Evolutionary conservation across 1,139 yeast genomes (phyloP).

Genomic region (Taphrina betulina): DNA sequence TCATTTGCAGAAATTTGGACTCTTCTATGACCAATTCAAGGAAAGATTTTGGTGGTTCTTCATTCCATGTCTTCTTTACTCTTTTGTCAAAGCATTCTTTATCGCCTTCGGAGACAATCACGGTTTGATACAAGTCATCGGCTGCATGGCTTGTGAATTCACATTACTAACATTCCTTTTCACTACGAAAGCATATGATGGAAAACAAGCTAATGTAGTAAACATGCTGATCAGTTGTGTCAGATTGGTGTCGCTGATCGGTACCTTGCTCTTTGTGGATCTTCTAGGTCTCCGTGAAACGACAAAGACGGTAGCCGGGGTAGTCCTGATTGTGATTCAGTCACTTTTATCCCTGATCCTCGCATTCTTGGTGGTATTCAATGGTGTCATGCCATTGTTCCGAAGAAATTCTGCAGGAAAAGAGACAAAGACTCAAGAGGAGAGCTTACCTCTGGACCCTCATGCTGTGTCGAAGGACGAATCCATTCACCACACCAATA

Average conservation of each 20-base stretch:
- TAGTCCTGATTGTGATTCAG: constrained; percentile 43
- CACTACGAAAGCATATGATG: constrained; percentile 42
- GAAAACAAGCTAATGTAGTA: constrained; percentile 43
- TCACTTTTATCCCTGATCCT: constrained; percentile 41
- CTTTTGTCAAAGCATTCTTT: constrained; percentile 44
- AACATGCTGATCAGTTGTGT: constrained; percentile 43
- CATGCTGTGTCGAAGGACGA: no score
- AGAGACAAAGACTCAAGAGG: neutral
- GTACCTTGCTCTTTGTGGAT: constrained; percentile 43
- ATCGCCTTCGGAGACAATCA: constrained; percentile 44
- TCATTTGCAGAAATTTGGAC: constrained; percentile 43
- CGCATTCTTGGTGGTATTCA: constrained; percentile 40
- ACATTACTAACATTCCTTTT: constrained; percentile 38
- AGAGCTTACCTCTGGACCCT: no score
- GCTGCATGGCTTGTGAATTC: constrained; percentile 42
- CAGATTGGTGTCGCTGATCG: constrained; percentile 41
- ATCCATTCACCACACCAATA: no score
- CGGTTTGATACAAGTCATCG: constrained; percentile 44
- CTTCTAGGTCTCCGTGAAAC: constrained; percentile 41
- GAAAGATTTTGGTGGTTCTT: constrained; percentile 45
- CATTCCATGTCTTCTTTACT: constrained; percentile 40
- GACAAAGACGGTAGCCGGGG: constrained; percentile 43
- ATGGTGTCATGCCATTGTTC: constrained; percentile 35
- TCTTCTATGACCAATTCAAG: constrained; percentile 44
- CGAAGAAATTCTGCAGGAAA: neutral